Base-by-base conservation (phyloP, 2,329 filamentous ascomycete genomes). In the Colletotrichum eremochloae region DNA sequence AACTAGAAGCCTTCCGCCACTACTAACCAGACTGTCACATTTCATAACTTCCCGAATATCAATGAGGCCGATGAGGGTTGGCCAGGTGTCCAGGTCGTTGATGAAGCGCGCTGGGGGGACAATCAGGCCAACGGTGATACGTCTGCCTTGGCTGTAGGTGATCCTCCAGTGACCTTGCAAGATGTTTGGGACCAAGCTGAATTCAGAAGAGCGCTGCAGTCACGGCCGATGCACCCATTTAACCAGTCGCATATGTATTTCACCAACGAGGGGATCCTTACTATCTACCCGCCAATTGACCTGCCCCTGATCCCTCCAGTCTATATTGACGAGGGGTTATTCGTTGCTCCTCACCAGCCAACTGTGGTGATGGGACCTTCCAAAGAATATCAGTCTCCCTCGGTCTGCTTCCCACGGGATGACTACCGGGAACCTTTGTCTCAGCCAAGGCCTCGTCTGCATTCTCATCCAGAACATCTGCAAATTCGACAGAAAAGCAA, bases 1-100 rank as follows among this genome's bases (percentile, higher is more conserved):
- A 79, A 79, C 63, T 87, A 80, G 76, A 42, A 70, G 70, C 56
- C 33, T 64, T 29, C 40, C 36, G 42, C 44, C 60, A 64, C 29
- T 46, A 42, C 55, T 33, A 53, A 12, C 40, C 48, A 64, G 58
- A 24, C 60, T 38, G 50, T 33, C 46, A n/a, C 29, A 36, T 20
- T 36, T 62, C 31, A 18, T 36, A 33, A 33, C 42, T 31, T 15
- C 20, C n/a, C 14, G 2, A 38, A 31, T n/a, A 33, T 8, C 9
- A 38, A 38, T 15, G 11, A 46, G 12, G 38, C 20, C 29, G 20
- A 56, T 9, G 62, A 38, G 38, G 15, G n/a, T 33, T 29, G 29
- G 31, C 31, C 48, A 55, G 24, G 14, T 9, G 7, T 11, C 42
- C 64, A 31, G 11, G 11, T 40, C 12, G 40, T 63, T 18, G 50